A percentile compares a stretch with the other conserved stretches of the same genome.
Evolutionary conservation across 2,329 filamentous ascomycete genomes (phyloP).

Genomic region (Fusarium sp.): DNA sequence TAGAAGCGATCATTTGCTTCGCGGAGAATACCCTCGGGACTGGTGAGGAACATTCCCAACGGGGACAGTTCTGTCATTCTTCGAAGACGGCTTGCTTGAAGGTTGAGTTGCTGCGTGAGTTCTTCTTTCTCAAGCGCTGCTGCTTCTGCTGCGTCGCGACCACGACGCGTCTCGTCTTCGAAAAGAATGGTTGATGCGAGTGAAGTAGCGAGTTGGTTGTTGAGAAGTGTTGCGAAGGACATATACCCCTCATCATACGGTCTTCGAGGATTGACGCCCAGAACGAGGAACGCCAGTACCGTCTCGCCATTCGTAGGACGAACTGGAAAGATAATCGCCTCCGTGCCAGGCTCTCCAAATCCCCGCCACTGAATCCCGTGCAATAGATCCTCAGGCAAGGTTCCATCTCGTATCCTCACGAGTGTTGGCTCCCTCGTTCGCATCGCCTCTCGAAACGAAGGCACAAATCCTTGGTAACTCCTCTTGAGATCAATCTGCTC

Average conservation of each 20-base stretch:
- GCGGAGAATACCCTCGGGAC: slow-evolving; percentile 53
- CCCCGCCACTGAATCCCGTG: slow-evolving; percentile 68
- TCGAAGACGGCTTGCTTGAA: slow-evolving; percentile 50
- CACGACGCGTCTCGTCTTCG: slow-evolving; percentile 70
- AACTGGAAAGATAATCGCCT: slow-evolving; percentile 74
- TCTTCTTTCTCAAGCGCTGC: slow-evolving; percentile 49
- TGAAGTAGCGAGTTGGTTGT: slow-evolving; percentile 66
- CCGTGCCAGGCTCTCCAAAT: slow-evolving; percentile 68
- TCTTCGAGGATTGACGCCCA: slow-evolving; percentile 74
- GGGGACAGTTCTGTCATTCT: slow-evolving; percentile 52
- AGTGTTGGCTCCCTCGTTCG: slow-evolving; percentile 50
- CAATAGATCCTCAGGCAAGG: slow-evolving; percentile 66
- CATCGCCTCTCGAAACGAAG: slow-evolving; percentile 52
- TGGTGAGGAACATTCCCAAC: slow-evolving; percentile 53
- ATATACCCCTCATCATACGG: slow-evolving; percentile 77
- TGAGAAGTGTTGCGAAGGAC: slow-evolving; percentile 61
- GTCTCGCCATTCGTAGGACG: slow-evolving; percentile 71
- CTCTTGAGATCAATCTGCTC: slow-evolving; percentile 50
- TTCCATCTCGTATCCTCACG: slow-evolving; percentile 56
- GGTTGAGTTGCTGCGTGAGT: slow-evolving; percentile 48
- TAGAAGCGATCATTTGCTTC: slow-evolving; percentile 60
- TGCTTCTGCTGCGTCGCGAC: slow-evolving; percentile 48
- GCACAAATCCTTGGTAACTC: slow-evolving; percentile 49
- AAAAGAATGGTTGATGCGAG: slow-evolving; percentile 72
- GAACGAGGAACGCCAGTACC: slow-evolving; percentile 71